Evolutionary conservation across 495 filamentous ascomycete species (phyloP), one percentile per base, ranked within the genome.

Genomic region (Penicillium goetzii): DNA sequence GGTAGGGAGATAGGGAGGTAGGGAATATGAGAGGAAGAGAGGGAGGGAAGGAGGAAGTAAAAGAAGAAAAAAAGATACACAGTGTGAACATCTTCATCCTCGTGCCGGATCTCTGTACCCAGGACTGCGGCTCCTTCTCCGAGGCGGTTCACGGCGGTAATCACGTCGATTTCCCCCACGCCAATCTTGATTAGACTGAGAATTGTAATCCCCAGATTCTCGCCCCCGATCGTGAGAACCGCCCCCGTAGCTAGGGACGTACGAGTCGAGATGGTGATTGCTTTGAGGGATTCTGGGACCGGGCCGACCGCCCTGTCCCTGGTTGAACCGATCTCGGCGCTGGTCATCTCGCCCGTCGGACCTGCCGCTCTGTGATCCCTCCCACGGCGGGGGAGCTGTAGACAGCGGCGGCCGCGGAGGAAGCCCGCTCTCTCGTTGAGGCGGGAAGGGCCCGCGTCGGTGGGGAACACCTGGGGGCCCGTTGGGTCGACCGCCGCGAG

Each of bases 51-150:
- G 41, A 45, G 11, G 6, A 21, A 10, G 41, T 25, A n/a, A 9
- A 25, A 2, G 19, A 14, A 43, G 40, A 14, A 26, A 14, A 7
- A 28, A 49, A 50, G 23, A 28, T 28, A 6, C 47, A n/a, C 43
- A 6, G 10, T 47, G 41, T 32, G 30, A n/a, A 23, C 50, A 43
- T 36, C 14, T 30, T 64, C 55, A 62, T 0, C 58, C 65, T 56
- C 68, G 64, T 50, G 41, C 40, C 26, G 65, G 61, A 15, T 80
- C 76, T 59, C 69, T 72, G 17, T 58, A 66, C 17, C 47, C 53
- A 15, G 80, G 80, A 58, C 78, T 82, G 23, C 75, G 76, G 41
- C 80, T 82, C 59, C 80, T 70, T 56, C 77, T 66, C 55, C 77
- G 64, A 5, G 72, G 52, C n/a, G 68, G 70, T 10, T 79, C 78